Evolutionary conservation across 2,329 filamentous ascomycete species (phyloP).

Genomic region (Fusarium dimerum): DNA sequence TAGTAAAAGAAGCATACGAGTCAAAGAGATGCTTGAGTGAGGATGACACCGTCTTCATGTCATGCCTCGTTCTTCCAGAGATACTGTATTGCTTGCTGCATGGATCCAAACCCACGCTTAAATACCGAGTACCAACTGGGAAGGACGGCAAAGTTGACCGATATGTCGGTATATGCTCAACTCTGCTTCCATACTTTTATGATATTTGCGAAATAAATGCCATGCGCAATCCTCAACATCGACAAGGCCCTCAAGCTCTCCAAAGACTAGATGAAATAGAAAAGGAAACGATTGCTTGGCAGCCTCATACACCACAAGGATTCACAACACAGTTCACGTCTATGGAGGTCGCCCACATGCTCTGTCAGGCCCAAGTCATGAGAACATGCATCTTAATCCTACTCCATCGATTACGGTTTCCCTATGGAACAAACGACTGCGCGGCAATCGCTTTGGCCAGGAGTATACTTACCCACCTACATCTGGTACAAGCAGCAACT

Average conservation of each 20-base stretch:
- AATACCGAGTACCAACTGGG: constrained; percentile 10
- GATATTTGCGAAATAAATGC: constrained; percentile 27
- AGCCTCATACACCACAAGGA: constrained; percentile 20
- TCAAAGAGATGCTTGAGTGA: background rate
- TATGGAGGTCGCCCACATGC: constrained; percentile 29
- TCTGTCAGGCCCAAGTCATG: constrained; percentile 30
- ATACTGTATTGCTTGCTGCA: constrained; percentile 26
- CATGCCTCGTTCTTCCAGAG: constrained; percentile 24
- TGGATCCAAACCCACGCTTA: constrained; percentile 22
- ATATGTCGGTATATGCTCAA: constrained; percentile 25
- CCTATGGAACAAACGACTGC: constrained; percentile 19
- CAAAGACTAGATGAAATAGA: constrained; percentile 13
- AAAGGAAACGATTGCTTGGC: constrained; percentile 17
- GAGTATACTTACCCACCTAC: constrained; percentile 25
- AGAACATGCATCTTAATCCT: constrained; percentile 25
- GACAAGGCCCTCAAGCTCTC: constrained; percentile 4
- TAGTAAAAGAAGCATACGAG: constrained; percentile 21
- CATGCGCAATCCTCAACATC: background rate
- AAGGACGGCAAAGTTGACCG: constrained; percentile 22
- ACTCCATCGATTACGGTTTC: constrained; percentile 23
- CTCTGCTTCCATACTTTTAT: constrained; percentile 27
- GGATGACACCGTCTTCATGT: constrained; percentile 17
- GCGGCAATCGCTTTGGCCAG: constrained; percentile 20
- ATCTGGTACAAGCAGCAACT: constrained; percentile 16
- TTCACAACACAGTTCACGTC: constrained; percentile 20